Conservation (phyloP, 208 protist species). For the Crithidia acanthocephali region DNA sequence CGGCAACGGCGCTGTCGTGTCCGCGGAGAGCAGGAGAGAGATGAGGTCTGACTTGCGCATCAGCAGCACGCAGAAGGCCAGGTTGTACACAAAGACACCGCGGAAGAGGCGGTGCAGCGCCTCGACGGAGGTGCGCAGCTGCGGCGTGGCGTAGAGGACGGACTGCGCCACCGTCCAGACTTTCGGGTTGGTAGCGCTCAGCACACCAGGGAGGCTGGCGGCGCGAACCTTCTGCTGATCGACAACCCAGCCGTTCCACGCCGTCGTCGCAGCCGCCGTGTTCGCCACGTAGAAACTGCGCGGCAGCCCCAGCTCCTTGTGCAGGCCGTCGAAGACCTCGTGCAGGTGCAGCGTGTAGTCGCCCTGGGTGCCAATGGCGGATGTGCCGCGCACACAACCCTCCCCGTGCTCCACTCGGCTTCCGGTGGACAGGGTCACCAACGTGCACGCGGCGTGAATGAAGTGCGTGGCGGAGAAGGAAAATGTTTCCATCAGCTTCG, state of each 20-base stretch:
- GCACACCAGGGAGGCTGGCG: slow-evolving; percentile 23
- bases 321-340: slow-evolving; percentile 55
- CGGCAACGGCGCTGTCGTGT: background rate
- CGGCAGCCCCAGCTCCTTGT: slow-evolving; percentile 72
- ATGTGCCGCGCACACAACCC: background rate
- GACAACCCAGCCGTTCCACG: slow-evolving; percentile 24
- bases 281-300: slow-evolving; percentile 23
- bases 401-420: background rate
- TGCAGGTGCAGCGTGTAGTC: slow-evolving; percentile 11
- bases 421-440: background rate
- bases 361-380: background rate
- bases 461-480: slow-evolving; percentile 33
- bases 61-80: slow-evolving; percentile 55
- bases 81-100: slow-evolving; percentile 28
- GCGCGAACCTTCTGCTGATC: slow-evolving; percentile 23
- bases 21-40: slow-evolving; percentile 22
- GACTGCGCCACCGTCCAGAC: slow-evolving; percentile 70
- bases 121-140: slow-evolving; percentile 38
- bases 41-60: slow-evolving; percentile 59
- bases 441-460: slow-evolving; percentile 1
- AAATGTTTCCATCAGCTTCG: slow-evolving; percentile 37
- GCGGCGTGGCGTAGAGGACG: slow-evolving; percentile 51
- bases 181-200: slow-evolving; percentile 34
- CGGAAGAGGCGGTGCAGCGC: slow-evolving; percentile 41
- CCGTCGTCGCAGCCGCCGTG: background rate